phyloP scores from a whole-genome alignment of 2,329 filamentous ascomycete genomes.

The Rutstroemia sydowiana region DNA sequence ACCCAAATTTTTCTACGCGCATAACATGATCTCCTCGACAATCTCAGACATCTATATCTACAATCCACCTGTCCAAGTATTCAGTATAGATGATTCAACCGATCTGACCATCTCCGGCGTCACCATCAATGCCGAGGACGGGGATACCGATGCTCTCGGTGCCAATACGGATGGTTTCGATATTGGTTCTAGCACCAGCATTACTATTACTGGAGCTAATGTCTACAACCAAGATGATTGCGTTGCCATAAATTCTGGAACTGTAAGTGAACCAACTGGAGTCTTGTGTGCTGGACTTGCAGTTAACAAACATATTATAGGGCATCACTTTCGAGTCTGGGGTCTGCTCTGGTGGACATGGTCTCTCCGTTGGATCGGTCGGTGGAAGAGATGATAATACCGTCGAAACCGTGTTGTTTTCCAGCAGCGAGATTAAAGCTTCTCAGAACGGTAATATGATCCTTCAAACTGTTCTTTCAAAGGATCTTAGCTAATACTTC shows the following conservation, averaged over 20 bases:
- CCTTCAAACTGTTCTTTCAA: not conserved
- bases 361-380: slow-evolving; percentile 52
- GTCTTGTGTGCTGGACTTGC: too few relatives aligned
- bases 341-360: slow-evolving; percentile 29
- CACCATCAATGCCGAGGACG: slow-evolving; percentile 49
- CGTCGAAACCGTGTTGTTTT: slow-evolving; percentile 45
- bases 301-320: slow-evolving; percentile 30
- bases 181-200: slow-evolving; percentile 36
- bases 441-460: slow-evolving; percentile 45
- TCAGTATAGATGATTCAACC: slow-evolving; percentile 33
- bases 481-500: slow-evolving; percentile 30
- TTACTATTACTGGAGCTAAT: slow-evolving; percentile 42
- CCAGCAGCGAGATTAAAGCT: slow-evolving; percentile 38
- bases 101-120: slow-evolving; percentile 41
- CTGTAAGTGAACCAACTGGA: slow-evolving; percentile 28
- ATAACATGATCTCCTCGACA: slow-evolving; percentile 41
- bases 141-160: slow-evolving; percentile 34
- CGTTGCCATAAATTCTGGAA: slow-evolving; percentile 48
- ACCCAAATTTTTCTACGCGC: slow-evolving; percentile 53
- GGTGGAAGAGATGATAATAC: slow-evolving; percentile 46
- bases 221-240: slow-evolving; percentile 54
- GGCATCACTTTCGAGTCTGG: slow-evolving; percentile 19
- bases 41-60: slow-evolving; percentile 43
- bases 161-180: slow-evolving; percentile 50
- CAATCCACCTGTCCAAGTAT: slow-evolving; percentile 44